Evolutionary conservation across 106 monocot species (phyloP).

Genomic region (Acanthochlamys bracteata): DNA sequence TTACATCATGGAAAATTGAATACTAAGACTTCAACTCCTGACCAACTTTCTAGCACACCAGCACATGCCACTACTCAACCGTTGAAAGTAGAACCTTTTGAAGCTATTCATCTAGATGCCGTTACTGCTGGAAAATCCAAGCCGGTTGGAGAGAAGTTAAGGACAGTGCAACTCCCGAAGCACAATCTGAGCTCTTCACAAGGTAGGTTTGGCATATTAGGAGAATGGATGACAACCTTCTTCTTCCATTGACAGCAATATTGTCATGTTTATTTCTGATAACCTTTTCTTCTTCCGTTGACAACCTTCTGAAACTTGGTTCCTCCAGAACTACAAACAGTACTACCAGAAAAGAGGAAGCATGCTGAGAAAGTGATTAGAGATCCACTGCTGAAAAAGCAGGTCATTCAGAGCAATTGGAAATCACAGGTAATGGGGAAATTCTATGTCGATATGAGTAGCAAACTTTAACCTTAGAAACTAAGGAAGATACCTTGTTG

Average conservation of each 20-base stretch:
- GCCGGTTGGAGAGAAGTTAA: background rate
- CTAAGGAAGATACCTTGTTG: background rate
- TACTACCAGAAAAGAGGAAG: slow-evolving; percentile 6
- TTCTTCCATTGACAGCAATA: background rate
- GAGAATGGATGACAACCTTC: too few relatives aligned
- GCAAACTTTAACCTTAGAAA: background rate
- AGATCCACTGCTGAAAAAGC: background rate
- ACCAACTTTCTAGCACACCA: background rate
- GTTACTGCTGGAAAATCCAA: background rate
- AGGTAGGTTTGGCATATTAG: too few relatives aligned
- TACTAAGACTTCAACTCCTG: background rate
- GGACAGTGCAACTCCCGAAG: background rate
- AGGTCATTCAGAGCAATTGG: background rate
- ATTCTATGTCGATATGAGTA: background rate
- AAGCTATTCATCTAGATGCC: background rate
- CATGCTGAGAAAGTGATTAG: background rate
- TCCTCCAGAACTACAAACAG: background rate
- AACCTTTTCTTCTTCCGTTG: background rate
- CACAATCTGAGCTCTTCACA: background rate
- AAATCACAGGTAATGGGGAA: background rate
- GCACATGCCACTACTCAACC: background rate
- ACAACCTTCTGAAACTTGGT: background rate
- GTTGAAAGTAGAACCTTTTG: background rate
- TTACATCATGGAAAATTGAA: background rate
- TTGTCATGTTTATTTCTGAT: background rate